phyloP scores from a whole-genome alignment of 305 asterid genomes.

The Caryopteris hybrid region DNA sequence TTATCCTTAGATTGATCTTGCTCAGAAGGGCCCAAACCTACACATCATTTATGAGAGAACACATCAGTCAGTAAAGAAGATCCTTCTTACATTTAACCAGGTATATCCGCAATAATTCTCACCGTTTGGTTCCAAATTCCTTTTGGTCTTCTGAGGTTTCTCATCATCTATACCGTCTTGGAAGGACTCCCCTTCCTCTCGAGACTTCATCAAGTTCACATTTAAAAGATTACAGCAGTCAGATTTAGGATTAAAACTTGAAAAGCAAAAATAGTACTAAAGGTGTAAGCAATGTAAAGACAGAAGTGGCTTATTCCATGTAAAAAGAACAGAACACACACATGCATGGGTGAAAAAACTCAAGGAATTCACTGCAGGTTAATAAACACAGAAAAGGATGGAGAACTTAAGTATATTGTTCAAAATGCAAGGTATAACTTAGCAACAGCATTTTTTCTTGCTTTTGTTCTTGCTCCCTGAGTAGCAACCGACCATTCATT shows the following conservation, averaged over 20 bases:
- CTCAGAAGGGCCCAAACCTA: conserved; percentile 33
- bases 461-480: conserved; percentile 26
- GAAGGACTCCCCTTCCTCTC: conserved; percentile 22
- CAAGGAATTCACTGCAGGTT: not conserved
- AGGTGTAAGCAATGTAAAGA: not conserved
- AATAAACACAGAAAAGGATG: not conserved
- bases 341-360: not conserved
- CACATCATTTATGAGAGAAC: conserved; percentile 10
- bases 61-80: conserved; percentile 1
- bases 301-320: not conserved
- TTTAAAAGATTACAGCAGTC: conserved; percentile 22
- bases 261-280: not conserved
- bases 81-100: not conserved
- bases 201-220: conserved; percentile 30
- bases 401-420: not conserved
- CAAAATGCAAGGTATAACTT: conserved; percentile 32
- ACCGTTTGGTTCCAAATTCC: conserved; percentile 36
- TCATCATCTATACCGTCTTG: conserved; percentile 27
- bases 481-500: conserved; percentile 12
- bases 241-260: not conserved
- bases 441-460: conserved; percentile 17
- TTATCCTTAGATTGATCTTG: conserved; percentile 32
- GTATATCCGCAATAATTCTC: conserved; percentile 20
- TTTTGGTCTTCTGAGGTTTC: conserved; percentile 24
- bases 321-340: not conserved